phyloP scores from a whole-genome alignment of 2,329 filamentous ascomycete species.

The Aschersonia sp. region DNA sequence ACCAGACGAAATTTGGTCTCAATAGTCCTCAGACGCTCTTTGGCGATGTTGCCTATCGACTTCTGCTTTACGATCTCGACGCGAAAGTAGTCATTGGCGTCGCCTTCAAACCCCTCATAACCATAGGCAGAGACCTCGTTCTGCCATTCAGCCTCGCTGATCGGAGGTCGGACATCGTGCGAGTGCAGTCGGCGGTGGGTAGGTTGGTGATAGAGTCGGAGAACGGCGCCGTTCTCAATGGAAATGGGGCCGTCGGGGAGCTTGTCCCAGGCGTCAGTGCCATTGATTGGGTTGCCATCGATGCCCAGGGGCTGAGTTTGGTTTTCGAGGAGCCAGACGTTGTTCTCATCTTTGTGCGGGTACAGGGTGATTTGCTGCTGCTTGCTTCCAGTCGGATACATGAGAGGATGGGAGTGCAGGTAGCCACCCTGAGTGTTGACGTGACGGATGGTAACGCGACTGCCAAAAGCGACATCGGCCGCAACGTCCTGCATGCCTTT shows the following conservation, averaged over 20 bases:
- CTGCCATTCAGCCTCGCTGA: conserved; percentile 85
- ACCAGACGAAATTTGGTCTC: conserved; percentile 93
- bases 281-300: conserved; percentile 64
- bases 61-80: conserved; percentile 87
- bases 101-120: conserved; percentile 90
- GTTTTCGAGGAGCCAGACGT: conserved; percentile 87
- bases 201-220: conserved; percentile 70
- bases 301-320: conserved; percentile 77
- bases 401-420: conserved; percentile 88
- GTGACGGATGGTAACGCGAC: conserved; percentile 73
- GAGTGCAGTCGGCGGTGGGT: conserved; percentile 89
- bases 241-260: conserved; percentile 44
- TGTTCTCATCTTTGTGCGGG: conserved; percentile 98
- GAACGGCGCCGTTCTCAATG: conserved; percentile 64
- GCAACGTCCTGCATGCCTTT: conserved; percentile 94
- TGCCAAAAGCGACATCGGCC: conserved; percentile 81
- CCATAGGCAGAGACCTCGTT: conserved; percentile 95
- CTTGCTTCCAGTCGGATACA: conserved; percentile 96
- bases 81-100: conserved; percentile 92
- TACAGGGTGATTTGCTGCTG: conserved; percentile 98
- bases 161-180: conserved; percentile 77
- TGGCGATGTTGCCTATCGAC: conserved; percentile 65
- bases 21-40: conserved; percentile 79
- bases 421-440: conserved; percentile 97
- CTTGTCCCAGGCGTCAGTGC: conserved; percentile 72